A percentile compares a stretch with the other conserved stretches of the same genome.
These are phyloP conservation scores for Polygonum maritimum DNA, from an alignment of 148 eudicot species.

Conservation along the genomic window DNA sequence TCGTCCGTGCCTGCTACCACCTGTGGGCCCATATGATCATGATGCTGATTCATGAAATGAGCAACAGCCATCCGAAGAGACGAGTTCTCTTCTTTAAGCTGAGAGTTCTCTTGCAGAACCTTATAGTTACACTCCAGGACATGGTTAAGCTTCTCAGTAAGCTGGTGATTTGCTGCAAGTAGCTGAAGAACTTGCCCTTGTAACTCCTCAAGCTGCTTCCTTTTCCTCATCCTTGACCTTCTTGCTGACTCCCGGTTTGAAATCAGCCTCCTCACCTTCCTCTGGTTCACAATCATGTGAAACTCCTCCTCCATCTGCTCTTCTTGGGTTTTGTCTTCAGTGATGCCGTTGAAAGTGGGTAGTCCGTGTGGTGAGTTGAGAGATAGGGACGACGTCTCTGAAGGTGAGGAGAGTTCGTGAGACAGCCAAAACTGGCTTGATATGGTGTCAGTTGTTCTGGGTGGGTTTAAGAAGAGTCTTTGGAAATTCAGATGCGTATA, in stretches of 20 bases:
- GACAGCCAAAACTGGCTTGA: slow-evolving; percentile 1
- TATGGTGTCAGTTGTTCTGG: not conserved
- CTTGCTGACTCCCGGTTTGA: slow-evolving; percentile 40
- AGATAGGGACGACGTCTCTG: slow-evolving; percentile 5
- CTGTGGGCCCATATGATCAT: not conserved
- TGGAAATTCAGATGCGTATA: not conserved
- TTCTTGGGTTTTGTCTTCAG: not conserved
- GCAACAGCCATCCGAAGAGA: slow-evolving; percentile 20
- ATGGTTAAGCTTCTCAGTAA: slow-evolving; percentile 26
- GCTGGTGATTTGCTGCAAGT: slow-evolving; percentile 27
- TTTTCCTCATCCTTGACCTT: slow-evolving; percentile 31
- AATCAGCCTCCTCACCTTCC: slow-evolving; percentile 23
- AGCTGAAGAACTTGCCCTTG: slow-evolving; percentile 26
- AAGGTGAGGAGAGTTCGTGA: slow-evolving; percentile 1
- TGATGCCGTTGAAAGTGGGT: not conserved
- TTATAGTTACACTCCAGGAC: slow-evolving; percentile 32
- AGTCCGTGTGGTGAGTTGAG: not conserved
- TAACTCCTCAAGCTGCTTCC: slow-evolving; percentile 31
- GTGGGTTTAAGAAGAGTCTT: not conserved
- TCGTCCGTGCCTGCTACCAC: not conserved
- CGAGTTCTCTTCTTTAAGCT: slow-evolving; percentile 21
- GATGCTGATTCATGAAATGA: slow-evolving; percentile 21
- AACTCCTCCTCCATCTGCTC: slow-evolving; percentile 21
- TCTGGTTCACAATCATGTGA: slow-evolving; percentile 11
- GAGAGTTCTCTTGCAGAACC: slow-evolving; percentile 32